Evolutionary conservation across 352 stramenopile species (phyloP).

Genomic region (Phytophthora sp.): DNA sequence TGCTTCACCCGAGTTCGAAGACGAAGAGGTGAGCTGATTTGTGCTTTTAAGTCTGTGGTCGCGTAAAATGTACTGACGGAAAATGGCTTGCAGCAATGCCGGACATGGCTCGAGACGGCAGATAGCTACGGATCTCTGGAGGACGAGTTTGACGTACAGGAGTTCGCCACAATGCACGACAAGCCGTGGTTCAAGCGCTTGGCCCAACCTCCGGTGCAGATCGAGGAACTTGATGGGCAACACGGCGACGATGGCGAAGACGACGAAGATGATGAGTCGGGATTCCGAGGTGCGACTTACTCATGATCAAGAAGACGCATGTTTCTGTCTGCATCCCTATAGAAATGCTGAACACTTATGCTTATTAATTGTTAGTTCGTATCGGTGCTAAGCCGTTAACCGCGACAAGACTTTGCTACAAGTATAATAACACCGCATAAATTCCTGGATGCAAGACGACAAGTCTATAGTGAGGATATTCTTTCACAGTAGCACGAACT

Average conservation of each 20-base stretch:
- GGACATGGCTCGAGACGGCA: conserved; percentile 77
- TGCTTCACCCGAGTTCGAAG: conserved; percentile 52
- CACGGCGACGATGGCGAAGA: conserved; percentile 9
- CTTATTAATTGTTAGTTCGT: too few relatives aligned
- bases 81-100: conserved; percentile 50
- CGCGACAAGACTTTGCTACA: too few relatives aligned
- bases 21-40: conserved; percentile 64
- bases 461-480: too few relatives aligned
- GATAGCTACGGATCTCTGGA: conserved; percentile 82
- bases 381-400: too few relatives aligned
- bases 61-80: background rate
- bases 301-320: too few relatives aligned
- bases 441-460: too few relatives aligned
- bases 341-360: too few relatives aligned
- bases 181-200: conserved; percentile 69
- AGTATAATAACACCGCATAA: too few relatives aligned
- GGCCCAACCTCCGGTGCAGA: conserved; percentile 45
- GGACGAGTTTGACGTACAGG: conserved; percentile 67
- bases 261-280: conserved; percentile 3
- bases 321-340: too few relatives aligned
- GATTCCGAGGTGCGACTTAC: too few relatives aligned
- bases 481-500: too few relatives aligned
- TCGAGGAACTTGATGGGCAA: conserved; percentile 33
- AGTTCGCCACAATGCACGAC: conserved; percentile 64
- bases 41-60: background rate